Conservation (phyloP, 2,329 filamentous ascomycete species). For the Macrophomina tecta region DNA sequence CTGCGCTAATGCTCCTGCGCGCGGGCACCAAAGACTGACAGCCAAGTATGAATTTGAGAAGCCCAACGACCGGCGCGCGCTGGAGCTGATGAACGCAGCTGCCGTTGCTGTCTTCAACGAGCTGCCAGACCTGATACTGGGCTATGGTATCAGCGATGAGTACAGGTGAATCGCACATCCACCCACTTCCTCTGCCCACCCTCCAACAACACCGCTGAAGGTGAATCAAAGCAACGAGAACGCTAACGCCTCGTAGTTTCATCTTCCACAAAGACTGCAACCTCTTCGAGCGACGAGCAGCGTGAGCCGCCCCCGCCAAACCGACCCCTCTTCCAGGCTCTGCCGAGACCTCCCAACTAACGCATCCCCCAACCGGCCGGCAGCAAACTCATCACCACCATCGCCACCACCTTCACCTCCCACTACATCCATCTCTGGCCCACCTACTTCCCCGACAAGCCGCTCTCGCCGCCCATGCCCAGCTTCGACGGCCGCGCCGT, state of each 20-base stretch:
- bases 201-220: neutral
- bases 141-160: conserved; percentile 94
- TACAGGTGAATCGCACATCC: conserved; percentile 62
- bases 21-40: conserved; percentile 66
- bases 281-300: conserved; percentile 84
- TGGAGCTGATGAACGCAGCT: conserved; percentile 93
- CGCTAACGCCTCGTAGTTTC: conserved; percentile 63
- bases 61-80: conserved; percentile 85
- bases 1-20: neutral
- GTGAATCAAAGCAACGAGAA: neutral
- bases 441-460: conserved; percentile 72
- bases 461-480: conserved; percentile 74
- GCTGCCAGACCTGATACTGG: conserved; percentile 82
- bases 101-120: conserved; percentile 85
- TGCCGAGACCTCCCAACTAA: no score
- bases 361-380: no score
- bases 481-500: conserved; percentile 94
- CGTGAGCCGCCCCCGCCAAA: conserved; percentile 53
- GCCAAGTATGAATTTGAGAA: conserved; percentile 85
- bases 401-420: conserved; percentile 91
- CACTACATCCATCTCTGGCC: conserved; percentile 87
- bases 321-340: no score
- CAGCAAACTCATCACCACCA: conserved; percentile 88
- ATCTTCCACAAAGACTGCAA: conserved; percentile 82
- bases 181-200: no score